Conservation (phyloP, 2,329 filamentous ascomycete genomes). For the Stachybotrys chartarum region DNA sequence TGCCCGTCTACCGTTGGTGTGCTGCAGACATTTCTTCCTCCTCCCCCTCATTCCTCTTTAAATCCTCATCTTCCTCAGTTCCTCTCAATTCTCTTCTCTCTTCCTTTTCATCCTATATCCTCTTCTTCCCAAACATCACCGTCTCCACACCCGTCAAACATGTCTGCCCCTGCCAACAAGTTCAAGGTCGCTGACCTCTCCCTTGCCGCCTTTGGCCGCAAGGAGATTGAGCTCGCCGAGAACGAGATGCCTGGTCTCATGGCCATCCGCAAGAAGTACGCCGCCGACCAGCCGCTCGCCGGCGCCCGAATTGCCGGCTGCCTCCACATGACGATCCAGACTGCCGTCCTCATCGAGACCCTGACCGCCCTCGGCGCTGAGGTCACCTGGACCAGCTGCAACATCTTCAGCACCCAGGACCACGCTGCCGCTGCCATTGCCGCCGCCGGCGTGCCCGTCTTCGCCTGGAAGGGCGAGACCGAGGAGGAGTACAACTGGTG, state of each 20-base stretch:
- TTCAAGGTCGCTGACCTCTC: slow-evolving; percentile 99
- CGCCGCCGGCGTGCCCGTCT: slow-evolving; percentile 82
- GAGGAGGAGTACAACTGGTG: slow-evolving; percentile 99
- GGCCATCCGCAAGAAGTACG: slow-evolving; percentile 89
- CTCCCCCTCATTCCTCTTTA: slow-evolving; percentile 8
- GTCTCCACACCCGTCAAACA: slow-evolving; percentile 29
- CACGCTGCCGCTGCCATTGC: slow-evolving; percentile 97
- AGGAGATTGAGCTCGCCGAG: slow-evolving; percentile 97
- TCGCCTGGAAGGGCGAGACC: slow-evolving; percentile 79
- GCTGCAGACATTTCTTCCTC: background rate
- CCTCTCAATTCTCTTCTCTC: slow-evolving; percentile 13
- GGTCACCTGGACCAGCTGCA: slow-evolving; percentile 98
- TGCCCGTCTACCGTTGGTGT: too few relatives aligned
- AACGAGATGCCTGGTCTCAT: slow-evolving; percentile 97
- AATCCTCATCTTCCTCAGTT: slow-evolving; percentile 9
- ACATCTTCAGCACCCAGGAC: slow-evolving; percentile 99
- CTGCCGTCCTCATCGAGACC: slow-evolving; percentile 98
- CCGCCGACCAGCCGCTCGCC: slow-evolving; percentile 83
- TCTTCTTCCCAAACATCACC: slow-evolving; percentile 7
- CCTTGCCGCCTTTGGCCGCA: slow-evolving; percentile 95
- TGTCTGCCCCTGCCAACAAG: slow-evolving; percentile 78
- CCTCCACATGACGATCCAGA: slow-evolving; percentile 99
- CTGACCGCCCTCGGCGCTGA: slow-evolving; percentile 90
- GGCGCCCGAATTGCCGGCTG: slow-evolving; percentile 96
- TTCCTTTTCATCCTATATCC: slow-evolving; percentile 8